Base-by-base conservation (phyloP, 495 filamentous ascomycete species). In the Tuber indicum region DNA sequence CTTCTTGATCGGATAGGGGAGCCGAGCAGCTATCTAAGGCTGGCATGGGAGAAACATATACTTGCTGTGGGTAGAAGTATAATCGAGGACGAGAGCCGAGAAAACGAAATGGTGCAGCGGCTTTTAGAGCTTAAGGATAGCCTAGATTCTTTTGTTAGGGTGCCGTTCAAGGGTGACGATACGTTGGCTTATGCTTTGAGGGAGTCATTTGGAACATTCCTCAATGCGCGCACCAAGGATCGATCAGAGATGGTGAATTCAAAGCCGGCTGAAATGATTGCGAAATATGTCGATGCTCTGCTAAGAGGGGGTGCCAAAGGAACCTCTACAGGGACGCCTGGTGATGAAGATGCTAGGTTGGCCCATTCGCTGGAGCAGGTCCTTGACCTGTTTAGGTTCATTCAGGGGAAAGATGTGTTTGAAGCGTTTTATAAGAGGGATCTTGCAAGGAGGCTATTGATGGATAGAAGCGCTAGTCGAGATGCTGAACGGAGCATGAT, bases 361-460 rank as follows among this genome's bases (percentile, higher is more conserved):
- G 91, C 94, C 78, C 89, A 91, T 71, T 96, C 97, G 83, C 87
- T 99, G 44, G 96, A 98, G 77, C 90, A 94, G 82, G 94, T 91
- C 17, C 86, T 99, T 4, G 94, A 98, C 79, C 87, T 99, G 10
- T 99, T 99, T 87, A 89, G 96, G 7, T 98, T 98, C 84, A 93
- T 99, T 75, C 91, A 98, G 82, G 96, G 96, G 39, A 99, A 98
- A 84, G 94, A 94, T 62, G 94, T 97, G 0, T 99, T 99, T 81
- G 96, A 98, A 81, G 96, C 94, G 7, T 98, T 99, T 82, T 99
- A 99, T 87, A 98, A 98, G 87, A 96, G 93, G 76, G 95, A 97
- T 82, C 90, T 99, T 71, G 94, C 96, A 2, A 89, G 93, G 12
- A 89, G 96, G 43, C 86, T 99, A 39, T 86, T 99, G 62, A 92